Conservation (phyloP, 2,329 filamentous ascomycete species). For the Orbilia quercus region DNA sequence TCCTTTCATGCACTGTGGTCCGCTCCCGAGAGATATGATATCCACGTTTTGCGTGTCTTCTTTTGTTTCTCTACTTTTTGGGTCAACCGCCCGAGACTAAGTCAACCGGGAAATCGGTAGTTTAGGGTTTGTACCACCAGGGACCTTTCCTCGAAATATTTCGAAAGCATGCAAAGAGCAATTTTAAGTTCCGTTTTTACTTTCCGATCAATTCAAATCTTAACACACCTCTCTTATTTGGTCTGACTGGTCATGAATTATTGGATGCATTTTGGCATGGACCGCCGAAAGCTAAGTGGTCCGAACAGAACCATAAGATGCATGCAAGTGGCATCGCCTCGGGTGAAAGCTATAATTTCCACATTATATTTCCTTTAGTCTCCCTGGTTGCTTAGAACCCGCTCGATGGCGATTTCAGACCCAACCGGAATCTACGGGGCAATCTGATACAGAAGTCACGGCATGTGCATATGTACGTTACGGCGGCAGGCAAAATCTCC, state of each 20-base stretch:
- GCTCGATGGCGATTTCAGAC: conserved; percentile 11
- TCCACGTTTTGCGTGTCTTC: conserved; percentile 18
- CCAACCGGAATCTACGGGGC: background rate
- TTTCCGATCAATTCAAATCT: conserved; percentile 14
- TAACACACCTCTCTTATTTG: background rate
- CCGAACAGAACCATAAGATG: conserved; percentile 6
- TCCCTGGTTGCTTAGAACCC: conserved; percentile 23
- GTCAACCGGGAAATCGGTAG: background rate
- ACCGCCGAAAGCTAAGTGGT: conserved; percentile 1
- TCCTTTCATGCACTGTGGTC: conserved; percentile 3
- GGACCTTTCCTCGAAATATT: background rate
- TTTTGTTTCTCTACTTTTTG: too few relatives aligned
- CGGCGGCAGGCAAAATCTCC: conserved; percentile 34
- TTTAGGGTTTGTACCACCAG: conserved; percentile 14
- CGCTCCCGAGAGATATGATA: background rate
- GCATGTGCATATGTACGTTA: conserved; percentile 7
- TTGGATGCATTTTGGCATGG: conserved; percentile 22
- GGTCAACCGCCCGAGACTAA: too few relatives aligned
- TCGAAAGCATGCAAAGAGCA: conserved; percentile 23
- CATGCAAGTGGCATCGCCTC: conserved; percentile 23
- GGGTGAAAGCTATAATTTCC: conserved; percentile 48
- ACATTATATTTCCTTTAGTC: conserved; percentile 16
- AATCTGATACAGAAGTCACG: background rate
- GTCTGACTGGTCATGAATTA: background rate
- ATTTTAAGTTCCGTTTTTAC: conserved; percentile 22